Conservation (phyloP, 495 filamentous ascomycete genomes). For the Penicillium samsonianum region DNA sequence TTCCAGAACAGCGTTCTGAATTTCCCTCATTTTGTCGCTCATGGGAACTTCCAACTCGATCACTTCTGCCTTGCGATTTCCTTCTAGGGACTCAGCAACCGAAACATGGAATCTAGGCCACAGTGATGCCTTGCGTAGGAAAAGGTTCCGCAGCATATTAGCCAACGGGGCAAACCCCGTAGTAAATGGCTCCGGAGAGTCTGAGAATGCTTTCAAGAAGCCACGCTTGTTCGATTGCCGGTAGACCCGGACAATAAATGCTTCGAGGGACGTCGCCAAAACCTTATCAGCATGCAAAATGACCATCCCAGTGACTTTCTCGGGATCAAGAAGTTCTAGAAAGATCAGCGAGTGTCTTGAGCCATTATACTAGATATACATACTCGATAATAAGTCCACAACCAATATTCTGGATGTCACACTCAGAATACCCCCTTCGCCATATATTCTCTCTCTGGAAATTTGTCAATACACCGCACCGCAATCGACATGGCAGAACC, state of each 20-base stretch:
- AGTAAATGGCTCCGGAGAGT: slow-evolving; percentile 89
- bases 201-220: slow-evolving; percentile 96
- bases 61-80: slow-evolving; percentile 90
- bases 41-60: slow-evolving; percentile 97
- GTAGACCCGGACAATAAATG: slow-evolving; percentile 92
- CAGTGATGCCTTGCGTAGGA: slow-evolving; percentile 81
- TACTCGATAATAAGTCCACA: slow-evolving; percentile 83
- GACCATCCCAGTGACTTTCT: slow-evolving; percentile 84
- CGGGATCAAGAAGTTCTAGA: slow-evolving; percentile 68
- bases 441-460: slow-evolving; percentile 81
- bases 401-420: slow-evolving; percentile 94
- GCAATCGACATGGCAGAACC: neutral
- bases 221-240: slow-evolving; percentile 89
- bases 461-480: slow-evolving; percentile 22
- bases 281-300: slow-evolving; percentile 87
- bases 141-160: slow-evolving; percentile 90
- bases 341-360: slow-evolving; percentile 21
- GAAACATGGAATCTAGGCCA: slow-evolving; percentile 96
- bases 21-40: slow-evolving; percentile 89
- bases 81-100: slow-evolving; percentile 85
- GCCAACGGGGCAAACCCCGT: slow-evolving; percentile 85
- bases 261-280: slow-evolving; percentile 85
- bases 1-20: slow-evolving; percentile 92
- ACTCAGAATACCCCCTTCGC: slow-evolving; percentile 87
- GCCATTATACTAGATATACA: slow-evolving; percentile 4